These are phyloP conservation scores for Hibiscus syriacus DNA, from an alignment of 345 rosid species.

Conservation along the genomic window DNA sequence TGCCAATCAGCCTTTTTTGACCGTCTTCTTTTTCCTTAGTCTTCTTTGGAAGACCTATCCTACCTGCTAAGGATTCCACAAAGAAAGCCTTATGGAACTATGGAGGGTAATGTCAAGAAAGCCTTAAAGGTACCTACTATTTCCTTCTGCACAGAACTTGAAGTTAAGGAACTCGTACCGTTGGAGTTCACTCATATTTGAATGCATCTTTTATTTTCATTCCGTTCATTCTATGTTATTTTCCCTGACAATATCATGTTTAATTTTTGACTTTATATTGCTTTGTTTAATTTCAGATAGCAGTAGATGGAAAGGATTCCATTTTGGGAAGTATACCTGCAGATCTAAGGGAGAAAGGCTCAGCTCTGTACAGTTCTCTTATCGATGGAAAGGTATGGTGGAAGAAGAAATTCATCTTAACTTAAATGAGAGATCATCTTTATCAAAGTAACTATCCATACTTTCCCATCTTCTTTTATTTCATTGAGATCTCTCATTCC, in stretches of 20 bases:
- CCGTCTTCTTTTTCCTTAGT: slow-evolving; percentile 32
- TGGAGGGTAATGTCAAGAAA: slow-evolving; percentile 93
- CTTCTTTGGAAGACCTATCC: slow-evolving; percentile 81
- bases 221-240: neutral
- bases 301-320: slow-evolving; percentile 60
- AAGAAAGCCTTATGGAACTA: slow-evolving; percentile 91
- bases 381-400: slow-evolving; percentile 39
- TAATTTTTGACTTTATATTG: neutral
- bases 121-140: slow-evolving; percentile 53
- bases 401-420: slow-evolving; percentile 4
- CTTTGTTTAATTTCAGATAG: slow-evolving; percentile 43
- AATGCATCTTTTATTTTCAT: neutral
- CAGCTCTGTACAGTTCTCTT: slow-evolving; percentile 53
- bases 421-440: neutral
- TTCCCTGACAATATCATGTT: neutral
- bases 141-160: neutral
- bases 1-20: slow-evolving; percentile 11
- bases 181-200: neutral
- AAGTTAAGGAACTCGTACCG: neutral
- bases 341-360: slow-evolving; percentile 66
- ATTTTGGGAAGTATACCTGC: slow-evolving; percentile 70
- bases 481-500: neutral
- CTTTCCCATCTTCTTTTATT: neutral
- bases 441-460: neutral
- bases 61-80: slow-evolving; percentile 91